phyloP scores from a whole-genome alignment of 1,284 basidiomycete genomes.

The Pseudozyma sp. region DNA sequence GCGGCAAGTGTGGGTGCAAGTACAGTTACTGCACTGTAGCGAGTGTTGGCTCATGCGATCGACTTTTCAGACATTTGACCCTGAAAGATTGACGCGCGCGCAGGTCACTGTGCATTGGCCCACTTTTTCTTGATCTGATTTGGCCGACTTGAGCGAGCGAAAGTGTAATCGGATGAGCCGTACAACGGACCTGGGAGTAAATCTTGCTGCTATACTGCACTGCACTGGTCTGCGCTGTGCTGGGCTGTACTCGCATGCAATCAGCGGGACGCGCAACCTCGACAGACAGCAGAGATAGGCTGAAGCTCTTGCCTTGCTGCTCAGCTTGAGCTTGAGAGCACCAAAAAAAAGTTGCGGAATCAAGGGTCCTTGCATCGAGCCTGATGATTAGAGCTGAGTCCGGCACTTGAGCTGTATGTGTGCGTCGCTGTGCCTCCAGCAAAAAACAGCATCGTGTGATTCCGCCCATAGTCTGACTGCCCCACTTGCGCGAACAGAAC shows the following conservation, averaged over 20 bases:
- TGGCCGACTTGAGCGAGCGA: not conserved
- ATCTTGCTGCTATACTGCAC: too few relatives aligned
- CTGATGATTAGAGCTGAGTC: too few relatives aligned
- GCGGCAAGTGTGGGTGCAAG: too few relatives aligned
- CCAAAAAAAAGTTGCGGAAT: constrained; percentile 7
- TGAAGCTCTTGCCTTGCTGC: not conserved
- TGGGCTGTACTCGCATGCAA: not conserved
- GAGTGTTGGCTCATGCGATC: too few relatives aligned
- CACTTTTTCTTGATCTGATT: not conserved
- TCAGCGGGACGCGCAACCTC: constrained; percentile 5
- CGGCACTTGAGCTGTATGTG: too few relatives aligned
- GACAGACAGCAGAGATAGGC: not conserved
- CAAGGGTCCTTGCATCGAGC: constrained; percentile 20
- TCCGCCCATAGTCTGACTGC: too few relatives aligned
- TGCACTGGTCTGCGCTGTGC: too few relatives aligned
- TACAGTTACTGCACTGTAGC: too few relatives aligned
- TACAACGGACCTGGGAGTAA: not conserved
- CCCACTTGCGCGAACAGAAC: too few relatives aligned
- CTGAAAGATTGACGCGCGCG: constrained; percentile 18
- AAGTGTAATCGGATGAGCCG: not conserved
- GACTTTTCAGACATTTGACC: not conserved
- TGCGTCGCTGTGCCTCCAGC: too few relatives aligned
- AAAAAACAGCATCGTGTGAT: too few relatives aligned
- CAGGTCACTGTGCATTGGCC: constrained; percentile 26
- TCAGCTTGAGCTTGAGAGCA: not conserved